Conservation (phyloP, 2,329 filamentous ascomycete species). For the Ascochyta fabae region DNA sequence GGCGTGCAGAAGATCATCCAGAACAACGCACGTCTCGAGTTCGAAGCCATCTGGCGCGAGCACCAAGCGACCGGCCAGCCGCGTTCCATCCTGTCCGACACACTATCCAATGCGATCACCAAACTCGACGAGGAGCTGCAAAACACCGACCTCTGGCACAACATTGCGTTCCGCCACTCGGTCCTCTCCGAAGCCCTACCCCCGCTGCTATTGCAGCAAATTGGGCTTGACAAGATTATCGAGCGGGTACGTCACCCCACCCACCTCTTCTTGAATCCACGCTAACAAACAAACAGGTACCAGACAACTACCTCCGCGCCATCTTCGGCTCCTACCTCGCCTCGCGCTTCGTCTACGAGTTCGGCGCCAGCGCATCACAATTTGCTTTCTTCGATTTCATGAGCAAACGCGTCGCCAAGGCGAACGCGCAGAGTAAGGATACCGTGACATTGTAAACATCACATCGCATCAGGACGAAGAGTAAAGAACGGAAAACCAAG, state of each 20-base stretch:
- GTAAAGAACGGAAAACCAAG: no score
- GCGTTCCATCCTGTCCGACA: conserved; percentile 88
- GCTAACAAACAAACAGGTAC: conserved; percentile 63
- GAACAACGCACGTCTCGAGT: conserved; percentile 90
- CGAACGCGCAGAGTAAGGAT: conserved; percentile 10
- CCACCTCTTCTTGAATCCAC: not conserved
- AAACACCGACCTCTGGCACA: conserved; percentile 88
- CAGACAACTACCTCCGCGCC: conserved; percentile 87
- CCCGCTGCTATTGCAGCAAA: conserved; percentile 81
- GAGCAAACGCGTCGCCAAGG: conserved; percentile 56
- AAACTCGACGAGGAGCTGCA: conserved; percentile 95
- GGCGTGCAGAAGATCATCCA: conserved; percentile 90
- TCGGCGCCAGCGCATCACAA: conserved; percentile 89
- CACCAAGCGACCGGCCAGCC: conserved; percentile 79
- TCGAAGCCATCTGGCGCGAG: conserved; percentile 98
- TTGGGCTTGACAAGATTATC: conserved; percentile 88
- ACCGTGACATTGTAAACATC: not conserved
- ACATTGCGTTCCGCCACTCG: conserved; percentile 75
- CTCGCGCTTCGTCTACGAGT: conserved; percentile 94
- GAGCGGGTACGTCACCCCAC: conserved; percentile 64
- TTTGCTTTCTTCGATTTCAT: conserved; percentile 98
- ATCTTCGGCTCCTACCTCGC: conserved; percentile 97
- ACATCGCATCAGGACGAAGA: no score
- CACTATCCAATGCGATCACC: conserved; percentile 91
- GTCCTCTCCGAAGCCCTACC: conserved; percentile 88